These are phyloP conservation scores for Circinella minor DNA, from an alignment of 371 early-diverging fungal genomes.

Conservation along the genomic window DNA sequence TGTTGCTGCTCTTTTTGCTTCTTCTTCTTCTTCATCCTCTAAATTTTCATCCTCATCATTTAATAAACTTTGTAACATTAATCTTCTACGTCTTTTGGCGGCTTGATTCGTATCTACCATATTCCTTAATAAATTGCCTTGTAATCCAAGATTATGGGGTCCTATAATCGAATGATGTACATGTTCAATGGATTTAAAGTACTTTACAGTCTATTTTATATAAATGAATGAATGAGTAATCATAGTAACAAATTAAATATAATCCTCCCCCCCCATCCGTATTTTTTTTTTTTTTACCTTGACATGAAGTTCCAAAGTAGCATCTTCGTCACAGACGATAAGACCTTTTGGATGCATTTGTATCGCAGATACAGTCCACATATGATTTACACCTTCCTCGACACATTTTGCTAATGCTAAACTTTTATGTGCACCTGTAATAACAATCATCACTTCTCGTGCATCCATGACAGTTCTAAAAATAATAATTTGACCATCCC, in stretches of 20 bases:
- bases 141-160: slow-evolving; percentile 72
- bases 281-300: slow-evolving; percentile 55
- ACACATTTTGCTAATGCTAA: slow-evolving; percentile 85
- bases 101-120: slow-evolving; percentile 50
- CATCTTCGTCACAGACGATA: slow-evolving; percentile 91
- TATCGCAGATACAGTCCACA: slow-evolving; percentile 93
- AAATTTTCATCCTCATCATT: slow-evolving; percentile 37
- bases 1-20: slow-evolving; percentile 11
- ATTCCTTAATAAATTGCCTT: slow-evolving; percentile 57
- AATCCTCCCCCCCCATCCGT: no score
- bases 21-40: slow-evolving; percentile 3
- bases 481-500: no score
- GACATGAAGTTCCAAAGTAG: slow-evolving; percentile 87
- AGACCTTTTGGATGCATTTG: slow-evolving; percentile 87
- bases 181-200: slow-evolving; percentile 86
- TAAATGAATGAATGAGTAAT: background rate
- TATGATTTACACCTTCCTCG: slow-evolving; percentile 87
- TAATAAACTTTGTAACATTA: slow-evolving; percentile 46
- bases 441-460: slow-evolving; percentile 83
- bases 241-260: background rate
- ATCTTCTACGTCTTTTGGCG: slow-evolving; percentile 42
- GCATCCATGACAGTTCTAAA: slow-evolving; percentile 85
- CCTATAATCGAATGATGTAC: slow-evolving; percentile 80
- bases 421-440: slow-evolving; percentile 80
- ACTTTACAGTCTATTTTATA: slow-evolving; percentile 67